Evolutionary conservation across 164 flowering plant species (phyloP).

Genomic region (Piper longum): DNA sequence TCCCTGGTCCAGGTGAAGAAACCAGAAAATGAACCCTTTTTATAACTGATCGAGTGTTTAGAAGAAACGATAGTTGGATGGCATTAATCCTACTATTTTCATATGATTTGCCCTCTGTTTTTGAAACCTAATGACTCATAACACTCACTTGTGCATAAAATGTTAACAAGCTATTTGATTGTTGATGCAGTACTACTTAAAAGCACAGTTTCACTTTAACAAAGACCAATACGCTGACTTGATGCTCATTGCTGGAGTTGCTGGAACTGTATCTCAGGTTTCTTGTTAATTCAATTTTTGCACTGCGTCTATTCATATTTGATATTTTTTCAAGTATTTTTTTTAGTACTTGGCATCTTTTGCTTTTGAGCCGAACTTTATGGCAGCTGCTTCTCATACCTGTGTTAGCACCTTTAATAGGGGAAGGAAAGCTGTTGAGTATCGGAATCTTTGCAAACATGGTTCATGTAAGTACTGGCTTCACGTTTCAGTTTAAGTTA

Average conservation of each 20-base stretch:
- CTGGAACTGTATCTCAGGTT: constrained; percentile 66
- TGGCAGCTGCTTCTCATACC: constrained; percentile 79
- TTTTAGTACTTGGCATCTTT: not conserved
- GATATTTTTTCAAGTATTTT: not conserved
- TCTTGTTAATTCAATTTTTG: not conserved
- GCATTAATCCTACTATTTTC: too few species aligned
- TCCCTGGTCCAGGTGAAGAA: too few species aligned
- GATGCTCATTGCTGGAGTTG: constrained; percentile 46
- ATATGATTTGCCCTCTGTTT: too few species aligned
- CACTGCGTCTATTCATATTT: not conserved
- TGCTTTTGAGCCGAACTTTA: constrained; percentile 2
- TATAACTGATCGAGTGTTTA: too few species aligned
- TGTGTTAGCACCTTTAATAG: constrained; percentile 33
- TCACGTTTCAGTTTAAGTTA: not conserved
- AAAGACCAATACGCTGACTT: constrained; percentile 84
- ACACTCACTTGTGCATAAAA: too few species aligned
- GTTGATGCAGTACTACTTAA: constrained; percentile 59
- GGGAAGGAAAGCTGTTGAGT: constrained; percentile 62
- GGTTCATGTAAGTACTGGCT: constrained; percentile 27
- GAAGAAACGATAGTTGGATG: too few species aligned
- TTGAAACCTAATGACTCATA: too few species aligned
- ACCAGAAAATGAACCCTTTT: too few species aligned
- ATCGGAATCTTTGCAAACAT: constrained; percentile 47
- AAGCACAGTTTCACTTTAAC: constrained; percentile 73
- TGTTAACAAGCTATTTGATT: too few species aligned